Conservation (phyloP, 495 filamentous ascomycete genomes). For the Mytilinidion resinicola region DNA sequence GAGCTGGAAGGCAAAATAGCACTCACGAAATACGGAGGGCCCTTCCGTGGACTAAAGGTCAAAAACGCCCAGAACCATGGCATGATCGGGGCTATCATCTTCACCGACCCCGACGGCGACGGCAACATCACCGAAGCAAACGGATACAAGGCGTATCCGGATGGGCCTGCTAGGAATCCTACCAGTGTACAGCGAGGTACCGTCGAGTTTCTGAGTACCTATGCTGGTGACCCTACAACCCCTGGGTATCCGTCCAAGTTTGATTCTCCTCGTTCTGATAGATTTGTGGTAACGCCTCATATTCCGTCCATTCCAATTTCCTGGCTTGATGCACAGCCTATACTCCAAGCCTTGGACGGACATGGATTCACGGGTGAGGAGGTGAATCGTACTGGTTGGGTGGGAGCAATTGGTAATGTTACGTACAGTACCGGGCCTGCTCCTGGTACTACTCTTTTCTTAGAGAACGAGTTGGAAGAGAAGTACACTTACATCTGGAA, state of each 20-base stretch:
- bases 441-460: constrained; percentile 20
- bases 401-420: constrained; percentile 29
- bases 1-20: constrained; percentile 35
- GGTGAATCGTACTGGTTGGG: constrained; percentile 31
- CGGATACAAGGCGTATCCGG: constrained; percentile 31
- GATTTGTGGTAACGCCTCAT: constrained; percentile 16
- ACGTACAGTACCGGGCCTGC: constrained; percentile 30
- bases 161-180: constrained; percentile 34
- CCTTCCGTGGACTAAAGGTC: constrained; percentile 32
- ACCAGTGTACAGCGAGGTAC: constrained; percentile 28
- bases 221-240: constrained; percentile 34
- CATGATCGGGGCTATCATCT: constrained; percentile 35
- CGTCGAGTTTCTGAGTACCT: constrained; percentile 28
- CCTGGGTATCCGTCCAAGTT: constrained; percentile 33
- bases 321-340: constrained; percentile 30
- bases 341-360: constrained; percentile 32
- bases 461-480: constrained; percentile 30
- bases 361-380: constrained; percentile 21
- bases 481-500: constrained; percentile 30
- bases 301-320: constrained; percentile 37
- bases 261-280: constrained; percentile 24
- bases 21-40: constrained; percentile 30
- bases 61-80: constrained; percentile 32
- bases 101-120: constrained; percentile 31
- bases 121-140: constrained; percentile 33